Conservation (phyloP, 768 basidiomycete species). For the Mycena crocata region DNA sequence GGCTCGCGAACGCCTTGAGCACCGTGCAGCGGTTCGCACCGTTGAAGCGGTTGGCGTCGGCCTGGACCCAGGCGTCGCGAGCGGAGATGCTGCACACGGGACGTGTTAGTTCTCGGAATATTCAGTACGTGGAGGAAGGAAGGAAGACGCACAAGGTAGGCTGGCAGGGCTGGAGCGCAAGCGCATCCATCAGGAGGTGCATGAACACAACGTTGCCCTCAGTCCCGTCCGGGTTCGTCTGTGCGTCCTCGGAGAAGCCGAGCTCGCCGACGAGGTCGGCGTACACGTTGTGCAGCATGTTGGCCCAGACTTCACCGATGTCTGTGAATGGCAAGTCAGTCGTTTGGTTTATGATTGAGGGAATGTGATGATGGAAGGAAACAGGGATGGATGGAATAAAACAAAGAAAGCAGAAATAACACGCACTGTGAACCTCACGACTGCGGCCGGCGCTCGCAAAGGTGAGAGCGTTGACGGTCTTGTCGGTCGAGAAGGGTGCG, state of each 20-base stretch:
- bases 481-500: conserved; percentile 55
- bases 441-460: background rate
- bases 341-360: too few species aligned
- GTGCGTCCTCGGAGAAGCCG: conserved; percentile 39
- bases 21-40: conserved; percentile 47
- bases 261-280: conserved; percentile 39
- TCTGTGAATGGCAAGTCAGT: background rate
- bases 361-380: too few species aligned
- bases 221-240: conserved; percentile 38
- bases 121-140: too few species aligned
- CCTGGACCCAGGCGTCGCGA: conserved; percentile 49
- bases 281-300: conserved; percentile 50
- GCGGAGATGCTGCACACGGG: conserved; percentile 27
- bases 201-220: conserved; percentile 48
- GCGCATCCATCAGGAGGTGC: conserved; percentile 47
- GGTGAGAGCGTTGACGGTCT: conserved; percentile 32
- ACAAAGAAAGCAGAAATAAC: too few species aligned
- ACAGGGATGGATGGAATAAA: background rate
- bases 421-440: conserved; percentile 7
- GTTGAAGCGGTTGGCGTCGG: conserved; percentile 46
- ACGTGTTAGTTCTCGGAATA: background rate
- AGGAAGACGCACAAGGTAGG: conserved; percentile 22
- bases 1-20: conserved; percentile 49
- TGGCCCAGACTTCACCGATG: conserved; percentile 57
- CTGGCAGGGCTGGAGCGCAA: conserved; percentile 9